Base-by-base conservation (phyloP, 2,329 filamentous ascomycete species). In the Pyricularia sp. region DNA sequence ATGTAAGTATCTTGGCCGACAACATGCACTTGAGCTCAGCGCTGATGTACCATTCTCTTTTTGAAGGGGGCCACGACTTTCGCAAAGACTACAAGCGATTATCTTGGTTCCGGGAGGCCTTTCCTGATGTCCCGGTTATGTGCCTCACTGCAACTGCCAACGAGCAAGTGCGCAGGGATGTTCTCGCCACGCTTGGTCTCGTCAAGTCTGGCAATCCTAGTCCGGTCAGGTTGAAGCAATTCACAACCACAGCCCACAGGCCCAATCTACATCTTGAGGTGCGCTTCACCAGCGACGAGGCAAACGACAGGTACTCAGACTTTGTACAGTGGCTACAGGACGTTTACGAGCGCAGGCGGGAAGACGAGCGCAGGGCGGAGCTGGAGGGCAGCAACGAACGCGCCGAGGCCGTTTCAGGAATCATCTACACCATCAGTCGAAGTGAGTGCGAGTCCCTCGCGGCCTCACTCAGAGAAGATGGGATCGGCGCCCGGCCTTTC, bases 141-240 rank as follows among this genome's bases (percentile, higher is more conserved):
- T 97, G 93, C 71, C 86, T 97, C 17, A 98, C 94, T 0, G 94
- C 94, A 0, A 98, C 94, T 0, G 94, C 94, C 14, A 97, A 95
- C 28, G 82, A 85, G 0, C 87, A 87, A 70, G 93, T 97, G 20
- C 86, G 93, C 33, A 82, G 88, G n/a, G 94, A 98, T 78, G 91
- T 98, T 67, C 87, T 97, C 68, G 84, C 81, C 11, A 91, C 90
- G 1, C 85, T 98, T 14, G 86, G 88, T 0, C 81, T 97, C 11
- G 9, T 68, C 20, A 31, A 14, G 28, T 12, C 28, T 20, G 61
- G 31, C 66, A 84, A 92, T 70, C 77, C 83, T 20, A 78, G 79
- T 2, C 80, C 84, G 0, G 88, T 85, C 50, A 81, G 79, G n/a
- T 79, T 94, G 33, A 90, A 86, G 73, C 85, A 86, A 64, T 98